These are phyloP conservation scores for Grifola frondosa DNA, from an alignment of 1,284 basidiomycete species.

Conservation along the genomic window DNA sequence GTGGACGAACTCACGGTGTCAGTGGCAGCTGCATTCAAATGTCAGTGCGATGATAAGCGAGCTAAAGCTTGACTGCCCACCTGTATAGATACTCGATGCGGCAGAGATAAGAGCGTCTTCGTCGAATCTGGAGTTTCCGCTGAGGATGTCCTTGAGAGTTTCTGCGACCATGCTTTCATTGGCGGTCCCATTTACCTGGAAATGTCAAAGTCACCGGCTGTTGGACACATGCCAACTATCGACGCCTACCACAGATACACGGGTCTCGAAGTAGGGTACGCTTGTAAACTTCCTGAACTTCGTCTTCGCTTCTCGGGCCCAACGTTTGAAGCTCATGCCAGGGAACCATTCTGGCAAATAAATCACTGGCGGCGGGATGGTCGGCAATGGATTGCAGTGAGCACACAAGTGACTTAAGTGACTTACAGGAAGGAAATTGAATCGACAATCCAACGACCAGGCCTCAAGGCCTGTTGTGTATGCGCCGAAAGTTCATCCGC, in stretches of 20 bases:
- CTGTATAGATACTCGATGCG: constrained; percentile 9
- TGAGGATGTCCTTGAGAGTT: background rate
- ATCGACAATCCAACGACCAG: constrained; percentile 9
- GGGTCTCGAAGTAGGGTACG: constrained; percentile 1
- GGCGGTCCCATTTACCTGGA: too few relatives aligned
- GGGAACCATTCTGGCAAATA: constrained; percentile 10
- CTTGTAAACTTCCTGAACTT: constrained; percentile 2
- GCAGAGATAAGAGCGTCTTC: constrained; percentile 10
- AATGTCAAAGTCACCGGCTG: too few relatives aligned
- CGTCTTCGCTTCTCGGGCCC: constrained; percentile 6
- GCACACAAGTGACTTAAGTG: background rate
- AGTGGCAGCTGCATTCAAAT: constrained; percentile 4
- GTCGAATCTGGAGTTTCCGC: background rate
- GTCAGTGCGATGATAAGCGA: too few relatives aligned
- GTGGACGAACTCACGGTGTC: constrained; percentile 7
- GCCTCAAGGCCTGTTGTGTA: constrained; percentile 2
- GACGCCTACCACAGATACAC: constrained; percentile 2
- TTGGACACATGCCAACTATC: too few relatives aligned
- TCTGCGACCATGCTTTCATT: background rate
- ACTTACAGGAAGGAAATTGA: constrained; percentile 6
- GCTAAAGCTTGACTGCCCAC: constrained; percentile 3
- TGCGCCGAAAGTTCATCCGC: background rate
- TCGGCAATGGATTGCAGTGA: too few relatives aligned
- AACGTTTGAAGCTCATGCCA: constrained; percentile 6
- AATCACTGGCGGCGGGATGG: too few relatives aligned